Evolutionary conservation across 2,329 filamentous ascomycete species (phyloP), one percentile per base, ranked within the genome.

Genomic region (Fusarium equiseti): DNA sequence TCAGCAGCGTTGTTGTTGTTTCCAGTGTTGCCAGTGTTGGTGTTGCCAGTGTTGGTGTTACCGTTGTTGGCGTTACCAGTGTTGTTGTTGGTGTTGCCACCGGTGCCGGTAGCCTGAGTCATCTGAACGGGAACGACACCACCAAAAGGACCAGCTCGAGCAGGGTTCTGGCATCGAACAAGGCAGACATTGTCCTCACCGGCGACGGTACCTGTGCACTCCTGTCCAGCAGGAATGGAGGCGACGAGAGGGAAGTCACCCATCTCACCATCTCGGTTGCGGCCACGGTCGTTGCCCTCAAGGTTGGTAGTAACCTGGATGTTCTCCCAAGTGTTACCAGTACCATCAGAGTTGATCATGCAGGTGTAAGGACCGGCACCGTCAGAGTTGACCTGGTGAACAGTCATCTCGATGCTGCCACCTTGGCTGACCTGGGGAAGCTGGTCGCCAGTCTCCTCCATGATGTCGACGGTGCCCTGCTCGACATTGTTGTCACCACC

Each of bases 271-370:
- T 64, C 59, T 0, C 61, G 61, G 50, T 64, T 64, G 8, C 59
- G 61, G 10, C 61, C 59, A 16, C 61, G 61, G 0, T 64, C 61
- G 15, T 45, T 64, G 2, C 61, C 61, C 10, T 13, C 61, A 8
- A 64, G 6, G 2, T 64, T 64, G 3, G 50, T 58, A 1, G 61
- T 64, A 3, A 64, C 61, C 0, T 22, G 20, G 1, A 64, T 64
- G 6, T 64, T 35, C 0, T 64, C 59, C 61, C 61, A 64, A 2
- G 61, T 45, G 3, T 31, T 32, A 15, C 61, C 61, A 11, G 88
- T 89, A 59, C 82, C 89, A 61, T 89, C 88, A 59, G 82, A 78
- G 74, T 90, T 89, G 76, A 91, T 89, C 83, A 88, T 88, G 81
- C 89, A 90, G 9, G 82, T 86, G 79, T 90, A 91, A 3, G 89